Conservation (phyloP, 2,329 filamentous ascomycete species). For the Cladophialophora psammophila region DNA sequence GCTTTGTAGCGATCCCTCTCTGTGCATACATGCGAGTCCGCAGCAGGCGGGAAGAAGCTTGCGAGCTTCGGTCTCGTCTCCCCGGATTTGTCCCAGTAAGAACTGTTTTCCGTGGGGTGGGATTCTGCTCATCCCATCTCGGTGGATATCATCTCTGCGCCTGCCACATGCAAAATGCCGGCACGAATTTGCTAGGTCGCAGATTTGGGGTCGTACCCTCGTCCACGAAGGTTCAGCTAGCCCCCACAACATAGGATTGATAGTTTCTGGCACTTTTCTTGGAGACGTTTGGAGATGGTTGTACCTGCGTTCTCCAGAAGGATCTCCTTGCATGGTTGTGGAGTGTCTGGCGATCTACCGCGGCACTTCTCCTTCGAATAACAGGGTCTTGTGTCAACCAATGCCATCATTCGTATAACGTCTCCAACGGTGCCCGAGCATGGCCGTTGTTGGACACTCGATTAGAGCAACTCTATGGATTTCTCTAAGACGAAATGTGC, state of each 20-base stretch:
- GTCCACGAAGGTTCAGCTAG: neutral
- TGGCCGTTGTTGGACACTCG: no score
- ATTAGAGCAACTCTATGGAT: neutral
- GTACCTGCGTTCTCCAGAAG: slow-evolving; percentile 3
- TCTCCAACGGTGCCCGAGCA: neutral
- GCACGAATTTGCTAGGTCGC: neutral
- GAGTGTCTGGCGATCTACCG: slow-evolving; percentile 13
- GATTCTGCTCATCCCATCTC: neutral
- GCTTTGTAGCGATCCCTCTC: neutral
- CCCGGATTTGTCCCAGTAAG: neutral
- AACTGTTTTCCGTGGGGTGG: neutral
- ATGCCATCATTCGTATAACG: neutral
- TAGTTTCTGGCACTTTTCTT: neutral
- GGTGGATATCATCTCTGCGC: neutral
- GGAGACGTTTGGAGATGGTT: slow-evolving; percentile 15
- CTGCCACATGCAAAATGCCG: neutral
- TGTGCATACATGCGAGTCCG: neutral
- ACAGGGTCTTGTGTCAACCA: neutral
- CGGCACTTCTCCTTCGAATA: slow-evolving; percentile 13
- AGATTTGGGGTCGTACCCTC: slow-evolving; percentile 9
- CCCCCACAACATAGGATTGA: slow-evolving; percentile 3
- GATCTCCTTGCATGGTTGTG: neutral
- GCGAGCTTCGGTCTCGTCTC: neutral
- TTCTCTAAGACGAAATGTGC: neutral
- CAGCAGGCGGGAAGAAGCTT: neutral